phyloP scores from a whole-genome alignment of 805 yeast genomes.

The Wickerhamiella occidentalis region DNA sequence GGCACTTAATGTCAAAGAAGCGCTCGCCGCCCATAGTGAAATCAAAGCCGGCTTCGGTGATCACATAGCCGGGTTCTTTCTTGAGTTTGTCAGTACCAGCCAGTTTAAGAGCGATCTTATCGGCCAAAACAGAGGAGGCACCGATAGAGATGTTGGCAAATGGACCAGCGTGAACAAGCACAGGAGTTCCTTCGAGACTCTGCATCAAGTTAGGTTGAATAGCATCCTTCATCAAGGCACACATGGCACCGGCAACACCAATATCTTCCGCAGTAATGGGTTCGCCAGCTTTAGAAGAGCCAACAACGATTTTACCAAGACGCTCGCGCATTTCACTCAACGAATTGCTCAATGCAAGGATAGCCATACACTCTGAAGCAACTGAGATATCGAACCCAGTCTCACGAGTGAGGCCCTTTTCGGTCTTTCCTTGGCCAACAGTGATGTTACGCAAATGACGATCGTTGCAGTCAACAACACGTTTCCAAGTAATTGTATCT shows the following conservation, averaged over 20 bases:
- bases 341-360: slow-evolving; percentile 69
- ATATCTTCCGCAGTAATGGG: slow-evolving; percentile 91
- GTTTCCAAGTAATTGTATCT: slow-evolving; percentile 76
- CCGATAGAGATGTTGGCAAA: slow-evolving; percentile 96
- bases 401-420: slow-evolving; percentile 71
- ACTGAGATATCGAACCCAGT: slow-evolving; percentile 95
- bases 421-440: slow-evolving; percentile 85
- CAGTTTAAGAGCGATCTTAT: slow-evolving; percentile 79
- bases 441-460: slow-evolving; percentile 82
- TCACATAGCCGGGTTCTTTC: slow-evolving; percentile 58
- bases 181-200: slow-evolving; percentile 95
- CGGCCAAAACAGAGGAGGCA: slow-evolving; percentile 90
- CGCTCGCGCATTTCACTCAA: slow-evolving; percentile 76
- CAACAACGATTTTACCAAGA: slow-evolving; percentile 81
- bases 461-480: slow-evolving; percentile 92
- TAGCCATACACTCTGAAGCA: slow-evolving; percentile 95
- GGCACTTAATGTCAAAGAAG: slow-evolving; percentile 88
- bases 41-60: slow-evolving; percentile 96
- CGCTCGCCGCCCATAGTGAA: slow-evolving; percentile 99
- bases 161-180: slow-evolving; percentile 97
- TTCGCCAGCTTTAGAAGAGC: slow-evolving; percentile 57
- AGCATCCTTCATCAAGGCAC: slow-evolving; percentile 90
- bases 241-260: slow-evolving; percentile 89
- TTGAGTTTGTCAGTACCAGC: slow-evolving; percentile 53
- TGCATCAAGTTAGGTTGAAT: slow-evolving; percentile 95